Percentiles rank a stretch among this genome's conserved stretches.
Conservation (phyloP, 192 early-diverging fungal species). For the Coemansia sp. region DNA sequence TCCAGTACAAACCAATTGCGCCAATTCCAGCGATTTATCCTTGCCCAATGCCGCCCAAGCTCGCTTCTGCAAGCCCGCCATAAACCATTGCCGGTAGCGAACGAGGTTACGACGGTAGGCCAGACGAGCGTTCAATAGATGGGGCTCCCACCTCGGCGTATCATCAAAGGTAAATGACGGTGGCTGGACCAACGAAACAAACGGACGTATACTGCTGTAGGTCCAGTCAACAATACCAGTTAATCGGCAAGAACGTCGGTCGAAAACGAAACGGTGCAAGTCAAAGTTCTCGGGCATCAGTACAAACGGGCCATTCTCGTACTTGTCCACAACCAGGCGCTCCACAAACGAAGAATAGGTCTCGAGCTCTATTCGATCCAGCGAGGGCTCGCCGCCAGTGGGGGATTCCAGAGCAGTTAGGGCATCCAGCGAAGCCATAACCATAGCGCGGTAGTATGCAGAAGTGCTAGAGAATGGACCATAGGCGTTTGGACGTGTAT, state of each 20-base stretch:
- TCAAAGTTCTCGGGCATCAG: conserved; percentile 44
- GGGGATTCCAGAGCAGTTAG: conserved; percentile 9
- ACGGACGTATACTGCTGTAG: conserved; percentile 20
- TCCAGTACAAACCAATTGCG: conserved; percentile 21
- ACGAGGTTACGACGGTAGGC: conserved; percentile 42
- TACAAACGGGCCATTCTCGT: conserved; percentile 23
- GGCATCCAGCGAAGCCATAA: conserved; percentile 24
- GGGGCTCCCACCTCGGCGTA: conserved; percentile 46
- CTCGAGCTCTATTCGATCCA: conserved; percentile 26
- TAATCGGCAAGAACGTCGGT: conserved; percentile 13
- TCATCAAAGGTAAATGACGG: conserved; percentile 48
- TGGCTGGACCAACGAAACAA: conserved; percentile 30
- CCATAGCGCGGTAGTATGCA: conserved; percentile 25
- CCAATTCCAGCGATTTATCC: conserved; percentile 11
- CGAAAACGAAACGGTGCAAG: conserved; percentile 25
- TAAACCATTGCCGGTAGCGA: conserved; percentile 43
- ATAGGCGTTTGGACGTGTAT: background rate
- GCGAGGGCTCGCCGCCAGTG: conserved; percentile 5
- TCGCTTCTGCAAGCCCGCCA: conserved; percentile 23
- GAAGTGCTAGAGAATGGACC: conserved; percentile 22
- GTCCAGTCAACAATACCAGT: conserved; percentile 42
- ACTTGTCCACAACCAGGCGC: conserved; percentile 2
- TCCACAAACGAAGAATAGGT: conserved; percentile 2
- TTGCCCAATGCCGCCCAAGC: conserved; percentile 28
- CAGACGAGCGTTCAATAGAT: conserved; percentile 12